Base-by-base conservation (phyloP, 192 early-diverging fungal genomes). In the Paraglomus brasilianum region DNA sequence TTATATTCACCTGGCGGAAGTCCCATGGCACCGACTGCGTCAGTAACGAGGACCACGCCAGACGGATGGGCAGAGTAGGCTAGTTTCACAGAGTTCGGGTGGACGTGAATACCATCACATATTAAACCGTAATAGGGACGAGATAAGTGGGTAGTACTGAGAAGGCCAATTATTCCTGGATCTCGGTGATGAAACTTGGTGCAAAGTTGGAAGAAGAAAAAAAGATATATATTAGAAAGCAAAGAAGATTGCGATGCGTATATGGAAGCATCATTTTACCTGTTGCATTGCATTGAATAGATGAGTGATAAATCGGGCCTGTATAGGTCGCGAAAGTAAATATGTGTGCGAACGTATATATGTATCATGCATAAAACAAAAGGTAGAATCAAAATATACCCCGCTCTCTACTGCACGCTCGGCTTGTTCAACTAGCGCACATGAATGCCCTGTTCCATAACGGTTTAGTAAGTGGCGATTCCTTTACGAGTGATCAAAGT, bases 201-300 rank as follows among this genome's bases (percentile, higher is more conserved):
- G 30, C 3, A 13, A 40, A 36, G 30, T 3, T 10, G 24, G 21
- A n/a, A 41, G 4, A 38, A 53, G 55, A 2, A 11, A 45, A 19
- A 48, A 56, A 11, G 14, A 69, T 49, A 9, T 75, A 5, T 19
- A 2, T 36, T 15, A 47, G 7, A 10, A 7, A 15, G 17, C 45
- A 46, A 64, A 39, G 6, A 74, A 72, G 10, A 44, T 13, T 58
- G 38, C 5, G 13, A 49, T 52, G 5, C 38, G 63, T 43, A 11
- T 7, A n/a, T 14, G 30, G 13, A 21, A 38, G 10, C 1, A 13
- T 4, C 62, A 73, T 56, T 30, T 71, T 67, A 78, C 76, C 14
- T 80, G 80, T 56, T 87, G 85, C 92, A 92, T 92, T 42, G 92
- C 92, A 67, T 94, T 94, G 77, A 92, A 94, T 52, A 94, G 75